Evolutionary conservation across 768 basidiomycete species (phyloP).

Genomic region (Suillus spraguei): DNA sequence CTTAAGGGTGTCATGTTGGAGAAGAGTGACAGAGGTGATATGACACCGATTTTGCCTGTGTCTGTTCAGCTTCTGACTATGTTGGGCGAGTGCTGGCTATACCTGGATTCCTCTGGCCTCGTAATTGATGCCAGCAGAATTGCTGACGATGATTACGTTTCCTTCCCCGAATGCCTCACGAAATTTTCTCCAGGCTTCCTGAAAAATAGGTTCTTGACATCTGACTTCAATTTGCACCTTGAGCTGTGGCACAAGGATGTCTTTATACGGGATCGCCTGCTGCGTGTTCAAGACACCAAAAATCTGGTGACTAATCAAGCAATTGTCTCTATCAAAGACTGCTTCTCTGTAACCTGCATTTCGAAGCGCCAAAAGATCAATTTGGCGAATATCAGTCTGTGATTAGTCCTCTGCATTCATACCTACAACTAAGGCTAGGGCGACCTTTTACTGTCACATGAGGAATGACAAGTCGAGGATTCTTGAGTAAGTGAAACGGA

Average conservation of each 20-base stretch:
- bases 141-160: slow-evolving; percentile 90
- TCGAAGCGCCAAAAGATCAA: slow-evolving; percentile 75
- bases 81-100: slow-evolving; percentile 25
- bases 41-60: slow-evolving; percentile 84
- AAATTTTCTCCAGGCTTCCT: slow-evolving; percentile 80
- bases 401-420: no score
- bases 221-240: slow-evolving; percentile 48
- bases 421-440: no score
- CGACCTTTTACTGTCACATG: slow-evolving; percentile 67
- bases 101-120: slow-evolving; percentile 84
- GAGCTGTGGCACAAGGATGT: slow-evolving; percentile 75
- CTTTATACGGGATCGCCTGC: slow-evolving; percentile 81
- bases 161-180: slow-evolving; percentile 70
- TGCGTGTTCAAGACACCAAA: neutral
- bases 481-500: slow-evolving; percentile 68
- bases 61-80: neutral
- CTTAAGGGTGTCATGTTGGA: slow-evolving; percentile 76
- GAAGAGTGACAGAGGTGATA: slow-evolving; percentile 80
- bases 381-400: slow-evolving; percentile 86
- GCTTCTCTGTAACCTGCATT: slow-evolving; percentile 84
- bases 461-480: slow-evolving; percentile 69
- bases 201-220: slow-evolving; percentile 4
- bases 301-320: slow-evolving; percentile 61
- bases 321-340: slow-evolving; percentile 98
- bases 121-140: slow-evolving; percentile 86